Evolutionary conservation across 306 rosid genomes (phyloP), one percentile per base, ranked within the genome.

Genomic region (Begonia fuchsioides): DNA sequence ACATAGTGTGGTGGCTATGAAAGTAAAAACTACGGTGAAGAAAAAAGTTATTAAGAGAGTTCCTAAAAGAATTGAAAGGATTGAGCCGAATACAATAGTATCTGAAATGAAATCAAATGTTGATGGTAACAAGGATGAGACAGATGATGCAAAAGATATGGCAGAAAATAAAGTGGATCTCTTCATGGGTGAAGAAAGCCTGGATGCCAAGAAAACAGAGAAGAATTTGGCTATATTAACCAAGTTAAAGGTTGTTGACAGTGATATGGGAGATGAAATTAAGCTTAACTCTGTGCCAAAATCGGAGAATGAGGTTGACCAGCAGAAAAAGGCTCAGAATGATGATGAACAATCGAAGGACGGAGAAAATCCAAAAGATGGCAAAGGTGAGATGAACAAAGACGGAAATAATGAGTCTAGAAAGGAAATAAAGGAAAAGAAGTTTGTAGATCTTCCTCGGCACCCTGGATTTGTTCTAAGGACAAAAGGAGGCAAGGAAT

Each of bases 401-500:
- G 93, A 72, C 50, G 93, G 68, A 16, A 78, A 53, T 54, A 90
- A 72, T 52, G 93, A 70, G 43, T 62, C 75, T 54, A 81, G 69
- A 72, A 90, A 69, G 57, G 92, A 81, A 53, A 50, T 60, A 55
- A 85, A 85, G 66, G 98, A 85, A 52, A 81, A 70, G 68, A 90
- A 75, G 73, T 55, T 74, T 57, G 98, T 84, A 60, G 98, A 92
- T 66, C 83, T 81, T 75, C 98, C 96, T 58, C 85, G 96, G 45
- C 94, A 83, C 75, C 77, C 95, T 26, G 98, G 98, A 53, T 75
- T 82, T 40, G 73, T 92, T 67, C 67, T 92, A 58, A 79, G 70
- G 65, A 71, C 98, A 4, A 85, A 72, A 61, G 45, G 60, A 49
- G 57, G 74, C 62, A 82, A 75, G 67, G 96, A 77, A 56, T 79